These are phyloP conservation scores for Aspergillus latus DNA, from an alignment of 2,329 filamentous ascomycete species.

Conservation along the genomic window DNA sequence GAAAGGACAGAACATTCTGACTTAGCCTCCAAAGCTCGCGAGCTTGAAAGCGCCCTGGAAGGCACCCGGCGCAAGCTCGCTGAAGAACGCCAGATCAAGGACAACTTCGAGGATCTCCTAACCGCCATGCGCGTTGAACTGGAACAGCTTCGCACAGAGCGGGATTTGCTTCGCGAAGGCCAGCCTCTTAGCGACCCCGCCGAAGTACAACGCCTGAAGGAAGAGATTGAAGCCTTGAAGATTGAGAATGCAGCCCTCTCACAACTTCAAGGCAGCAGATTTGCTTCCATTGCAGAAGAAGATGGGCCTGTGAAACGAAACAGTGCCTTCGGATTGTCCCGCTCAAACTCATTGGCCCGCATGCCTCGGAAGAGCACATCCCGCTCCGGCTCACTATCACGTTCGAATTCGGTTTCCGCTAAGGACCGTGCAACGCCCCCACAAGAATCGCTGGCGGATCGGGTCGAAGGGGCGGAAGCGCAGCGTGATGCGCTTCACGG, in stretches of 20 bases:
- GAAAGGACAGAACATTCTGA: slow-evolving; percentile 54
- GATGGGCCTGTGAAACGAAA: slow-evolving; percentile 41
- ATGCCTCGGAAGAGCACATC: slow-evolving; percentile 46
- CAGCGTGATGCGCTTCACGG: slow-evolving; percentile 90
- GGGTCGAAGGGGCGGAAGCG: slow-evolving; percentile 87
- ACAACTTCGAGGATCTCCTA: slow-evolving; percentile 90
- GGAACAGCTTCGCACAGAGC: slow-evolving; percentile 77
- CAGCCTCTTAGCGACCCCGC: slow-evolving; percentile 57
- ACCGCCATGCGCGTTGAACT: slow-evolving; percentile 80
- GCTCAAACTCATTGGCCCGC: slow-evolving; percentile 68
- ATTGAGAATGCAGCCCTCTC: slow-evolving; percentile 47
- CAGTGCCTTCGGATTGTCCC: slow-evolving; percentile 55
- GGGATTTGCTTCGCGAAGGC: slow-evolving; percentile 80
- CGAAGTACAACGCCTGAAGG: slow-evolving; percentile 71
- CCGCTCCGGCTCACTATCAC: slow-evolving; percentile 54
- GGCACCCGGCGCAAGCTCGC: slow-evolving; percentile 76
- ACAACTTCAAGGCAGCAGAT: slow-evolving; percentile 51
- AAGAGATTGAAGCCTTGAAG: slow-evolving; percentile 72
- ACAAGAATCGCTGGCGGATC: slow-evolving; percentile 70
- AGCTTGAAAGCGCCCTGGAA: slow-evolving; percentile 77
- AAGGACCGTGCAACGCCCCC: slow-evolving; percentile 56
- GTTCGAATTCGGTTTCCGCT: slow-evolving; percentile 56
- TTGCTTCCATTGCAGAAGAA: slow-evolving; percentile 64
- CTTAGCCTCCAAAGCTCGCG: slow-evolving; percentile 62
- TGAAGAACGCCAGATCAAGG: slow-evolving; percentile 83